These are phyloP conservation scores for Choanephora cucurbitarum DNA, from an alignment of 371 early-diverging fungal species.

Conservation along the genomic window DNA sequence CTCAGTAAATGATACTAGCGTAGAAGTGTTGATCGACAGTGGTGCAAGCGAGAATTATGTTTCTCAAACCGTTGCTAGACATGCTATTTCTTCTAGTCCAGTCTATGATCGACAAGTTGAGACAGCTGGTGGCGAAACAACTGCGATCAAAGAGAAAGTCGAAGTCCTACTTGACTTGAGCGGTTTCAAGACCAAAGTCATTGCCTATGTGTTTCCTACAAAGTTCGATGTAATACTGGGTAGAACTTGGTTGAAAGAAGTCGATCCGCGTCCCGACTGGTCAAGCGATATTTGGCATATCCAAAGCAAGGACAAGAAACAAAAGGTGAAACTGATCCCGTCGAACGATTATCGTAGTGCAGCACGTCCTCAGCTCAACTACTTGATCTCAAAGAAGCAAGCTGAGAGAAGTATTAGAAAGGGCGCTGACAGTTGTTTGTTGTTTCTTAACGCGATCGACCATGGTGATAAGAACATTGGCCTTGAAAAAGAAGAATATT, in stretches of 20 bases:
- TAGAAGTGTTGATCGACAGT: not conserved
- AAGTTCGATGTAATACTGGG: slow-evolving; percentile 8
- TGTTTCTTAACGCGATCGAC: not conserved
- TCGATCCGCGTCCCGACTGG: not conserved
- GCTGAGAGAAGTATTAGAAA: not conserved
- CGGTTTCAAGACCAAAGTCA: not conserved
- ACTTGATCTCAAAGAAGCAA: not conserved
- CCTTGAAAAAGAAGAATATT: not conserved
- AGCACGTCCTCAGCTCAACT: not conserved
- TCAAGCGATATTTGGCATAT: not conserved
- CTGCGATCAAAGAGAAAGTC: not conserved
- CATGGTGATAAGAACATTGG: not conserved
- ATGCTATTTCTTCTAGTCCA: not conserved
- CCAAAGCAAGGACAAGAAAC: not conserved
- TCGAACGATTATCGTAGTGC: not conserved
- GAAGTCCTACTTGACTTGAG: not conserved
- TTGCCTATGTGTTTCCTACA: slow-evolving; percentile 1
- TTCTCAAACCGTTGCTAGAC: not conserved
- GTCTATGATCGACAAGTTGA: not conserved
- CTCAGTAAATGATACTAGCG: not conserved
- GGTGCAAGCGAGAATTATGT: slow-evolving; percentile 5
- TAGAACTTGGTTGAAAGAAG: slow-evolving; percentile 3
- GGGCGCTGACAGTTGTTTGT: not conserved
- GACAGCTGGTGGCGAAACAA: not conserved
- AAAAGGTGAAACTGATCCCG: not conserved